phyloP scores from a whole-genome alignment of 2,329 filamentous ascomycete species.

The Alternaria conjuncta region DNA sequence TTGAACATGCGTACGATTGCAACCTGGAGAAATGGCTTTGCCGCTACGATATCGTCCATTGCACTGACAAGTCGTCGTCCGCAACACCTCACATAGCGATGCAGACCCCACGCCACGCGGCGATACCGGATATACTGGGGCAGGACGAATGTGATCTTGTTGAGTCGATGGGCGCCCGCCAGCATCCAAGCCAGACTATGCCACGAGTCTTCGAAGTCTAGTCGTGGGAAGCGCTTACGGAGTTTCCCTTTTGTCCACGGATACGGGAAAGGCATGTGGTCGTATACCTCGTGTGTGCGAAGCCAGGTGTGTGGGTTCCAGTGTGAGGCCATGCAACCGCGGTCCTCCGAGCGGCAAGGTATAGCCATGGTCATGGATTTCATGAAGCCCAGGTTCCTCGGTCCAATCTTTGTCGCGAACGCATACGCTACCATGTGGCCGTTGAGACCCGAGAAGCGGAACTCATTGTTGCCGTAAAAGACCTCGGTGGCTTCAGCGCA shows the following conservation, averaged over 20 bases:
- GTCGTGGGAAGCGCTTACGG: background rate
- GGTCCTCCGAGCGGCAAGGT: background rate
- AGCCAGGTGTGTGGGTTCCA: background rate
- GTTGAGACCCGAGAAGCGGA: conserved; percentile 18
- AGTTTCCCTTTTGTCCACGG: background rate
- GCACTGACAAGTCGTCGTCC: background rate
- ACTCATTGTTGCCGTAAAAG: conserved; percentile 20
- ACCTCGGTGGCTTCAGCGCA: conserved; percentile 14
- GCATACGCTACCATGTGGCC: conserved; percentile 11
- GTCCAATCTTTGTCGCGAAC: background rate
- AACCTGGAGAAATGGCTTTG: background rate
- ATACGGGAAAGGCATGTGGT: background rate
- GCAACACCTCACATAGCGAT: background rate
- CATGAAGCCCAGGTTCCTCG: background rate
- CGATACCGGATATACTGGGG: background rate
- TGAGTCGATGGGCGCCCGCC: background rate
- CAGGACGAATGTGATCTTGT: background rate
- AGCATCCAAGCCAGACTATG: background rate
- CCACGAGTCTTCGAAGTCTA: background rate
- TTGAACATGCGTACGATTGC: background rate
- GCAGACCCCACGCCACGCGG: background rate
- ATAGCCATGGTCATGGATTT: background rate
- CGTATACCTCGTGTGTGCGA: background rate
- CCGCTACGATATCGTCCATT: background rate
- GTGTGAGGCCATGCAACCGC: background rate